These are phyloP conservation scores for Gonapodya prolifera DNA, from an alignment of 192 early-diverging fungal species.

Conservation along the genomic window DNA sequence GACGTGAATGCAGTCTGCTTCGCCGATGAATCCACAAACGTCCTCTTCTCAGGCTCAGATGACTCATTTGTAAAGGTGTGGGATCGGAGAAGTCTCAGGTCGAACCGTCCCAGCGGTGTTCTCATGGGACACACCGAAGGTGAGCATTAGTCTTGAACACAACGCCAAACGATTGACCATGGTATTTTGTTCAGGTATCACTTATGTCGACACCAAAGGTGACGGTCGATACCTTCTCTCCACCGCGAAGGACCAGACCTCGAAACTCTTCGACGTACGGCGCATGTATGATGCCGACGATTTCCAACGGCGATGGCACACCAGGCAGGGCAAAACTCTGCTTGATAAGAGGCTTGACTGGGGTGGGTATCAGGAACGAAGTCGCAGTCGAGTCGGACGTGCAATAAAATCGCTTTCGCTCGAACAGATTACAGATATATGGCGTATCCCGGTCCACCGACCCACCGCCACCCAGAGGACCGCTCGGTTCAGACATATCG, in stretches of 20 bases:
- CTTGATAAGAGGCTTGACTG: too few relatives aligned
- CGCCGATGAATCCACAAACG: conserved; percentile 35
- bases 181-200: too few relatives aligned
- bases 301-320: too few relatives aligned
- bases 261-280: conserved; percentile 55
- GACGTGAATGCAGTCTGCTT: conserved; percentile 57
- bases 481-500: conserved; percentile 42
- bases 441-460: conserved; percentile 21
- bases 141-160: too few relatives aligned
- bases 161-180: too few relatives aligned
- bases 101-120: conserved; percentile 28
- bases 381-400: too few relatives aligned
- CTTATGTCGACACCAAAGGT: conserved; percentile 45
- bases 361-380: too few relatives aligned
- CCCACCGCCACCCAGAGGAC: conserved; percentile 29
- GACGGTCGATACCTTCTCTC: conserved; percentile 51
- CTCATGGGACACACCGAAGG: conserved; percentile 58
- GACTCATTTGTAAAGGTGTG: conserved; percentile 36
- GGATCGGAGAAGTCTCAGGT: conserved; percentile 43
- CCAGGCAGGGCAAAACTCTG: too few relatives aligned
- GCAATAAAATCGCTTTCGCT: too few relatives aligned
- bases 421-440: conserved; percentile 21
- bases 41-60: conserved; percentile 50
- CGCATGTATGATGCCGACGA: conserved; percentile 4
- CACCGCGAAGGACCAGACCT: conserved; percentile 59